Evolutionary conservation across 2,329 filamentous ascomycete species (phyloP).

Genomic region (Colletotrichum falcatum): DNA sequence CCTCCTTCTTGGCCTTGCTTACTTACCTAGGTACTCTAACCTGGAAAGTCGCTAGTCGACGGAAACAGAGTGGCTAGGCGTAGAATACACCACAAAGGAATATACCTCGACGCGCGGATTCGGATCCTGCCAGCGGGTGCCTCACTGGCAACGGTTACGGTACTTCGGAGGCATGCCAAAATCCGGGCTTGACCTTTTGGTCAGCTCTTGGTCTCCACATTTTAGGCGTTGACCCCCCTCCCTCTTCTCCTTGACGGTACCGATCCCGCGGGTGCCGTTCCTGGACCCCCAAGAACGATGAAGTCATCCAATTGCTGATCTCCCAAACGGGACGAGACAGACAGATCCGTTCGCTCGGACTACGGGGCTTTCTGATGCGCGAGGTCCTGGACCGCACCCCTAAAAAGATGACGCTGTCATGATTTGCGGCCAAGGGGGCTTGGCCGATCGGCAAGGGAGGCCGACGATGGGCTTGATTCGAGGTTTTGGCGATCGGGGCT

Average conservation of each 20-base stretch:
- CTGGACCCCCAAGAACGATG: constrained; percentile 11
- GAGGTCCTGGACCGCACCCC: not conserved
- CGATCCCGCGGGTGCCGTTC: not conserved
- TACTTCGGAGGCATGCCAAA: constrained; percentile 33
- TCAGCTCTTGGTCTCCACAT: not conserved
- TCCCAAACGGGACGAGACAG: not conserved
- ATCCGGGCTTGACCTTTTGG: constrained; percentile 6
- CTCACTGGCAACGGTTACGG: constrained; percentile 2
- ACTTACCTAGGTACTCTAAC: not conserved
- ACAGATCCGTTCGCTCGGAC: not conserved
- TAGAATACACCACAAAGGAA: not conserved
- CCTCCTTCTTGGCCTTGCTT: not conserved
- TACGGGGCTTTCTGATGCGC: not conserved
- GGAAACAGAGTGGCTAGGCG: not conserved
- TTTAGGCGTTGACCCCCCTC: constrained; percentile 4
- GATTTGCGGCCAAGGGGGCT: not conserved
- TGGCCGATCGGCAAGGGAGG: constrained; percentile 2
- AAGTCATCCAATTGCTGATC: constrained; percentile 1
- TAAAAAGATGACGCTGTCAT: not conserved
- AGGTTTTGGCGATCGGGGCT: not conserved
- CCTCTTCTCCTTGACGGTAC: not conserved
- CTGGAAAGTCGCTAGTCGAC: not conserved
- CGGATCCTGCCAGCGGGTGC: not conserved
- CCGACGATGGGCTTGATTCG: not conserved
- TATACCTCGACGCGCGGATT: not conserved